Base-by-base conservation (phyloP, 495 filamentous ascomycete genomes). In the Hypoxylon trugodes region DNA sequence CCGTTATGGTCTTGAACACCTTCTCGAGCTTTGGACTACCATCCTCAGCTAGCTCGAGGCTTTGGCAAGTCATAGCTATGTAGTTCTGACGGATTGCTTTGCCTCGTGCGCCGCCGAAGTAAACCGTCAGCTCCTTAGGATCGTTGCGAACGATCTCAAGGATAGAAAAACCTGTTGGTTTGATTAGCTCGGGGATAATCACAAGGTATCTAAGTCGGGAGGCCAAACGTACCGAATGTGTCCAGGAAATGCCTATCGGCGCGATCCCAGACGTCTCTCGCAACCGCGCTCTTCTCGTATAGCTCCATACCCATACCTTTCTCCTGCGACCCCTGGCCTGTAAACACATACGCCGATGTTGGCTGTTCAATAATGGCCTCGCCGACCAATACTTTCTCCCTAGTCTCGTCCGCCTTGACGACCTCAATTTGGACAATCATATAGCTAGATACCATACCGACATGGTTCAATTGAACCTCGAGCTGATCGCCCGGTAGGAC, bases 281-380 rank as follows among this genome's bases (percentile, higher is more conserved):
- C 92, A 16, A 95, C 91, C 2, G 86, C 79, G 59, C 91, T 95
- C 77, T 83, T 90, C 41, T 80, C 85, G 62, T 95, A 95, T 13
- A 96, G 82, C 70, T 94, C 91, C 91, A 95, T 94, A 74, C 91
- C 91, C 91, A 96, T 96, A 40, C 91, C 92, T 71, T 94, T 91
- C 74, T 95, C 92, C 69, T 96, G 91, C 26, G 87, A 91, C 37
- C 91, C 92, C 73, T 96, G 91, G 26, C 91, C 91, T 49, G 91
- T 96, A 75, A 96, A 96, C 41, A 96, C 86, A 61, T 95, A 96
- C 2, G 90, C 82, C 21, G 90, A 89, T 4, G 90, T 88, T 18
- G 92, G 92, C 66, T 95, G 92, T 69, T 96, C 91, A 53, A 96
- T 89, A 71, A 94, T 91, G 26, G 91, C 91, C 73, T 94, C 91